Evolutionary conservation across 768 basidiomycete genomes (phyloP), one percentile per base, ranked within the genome.

Genomic region (Lactarius hengduanensis): DNA sequence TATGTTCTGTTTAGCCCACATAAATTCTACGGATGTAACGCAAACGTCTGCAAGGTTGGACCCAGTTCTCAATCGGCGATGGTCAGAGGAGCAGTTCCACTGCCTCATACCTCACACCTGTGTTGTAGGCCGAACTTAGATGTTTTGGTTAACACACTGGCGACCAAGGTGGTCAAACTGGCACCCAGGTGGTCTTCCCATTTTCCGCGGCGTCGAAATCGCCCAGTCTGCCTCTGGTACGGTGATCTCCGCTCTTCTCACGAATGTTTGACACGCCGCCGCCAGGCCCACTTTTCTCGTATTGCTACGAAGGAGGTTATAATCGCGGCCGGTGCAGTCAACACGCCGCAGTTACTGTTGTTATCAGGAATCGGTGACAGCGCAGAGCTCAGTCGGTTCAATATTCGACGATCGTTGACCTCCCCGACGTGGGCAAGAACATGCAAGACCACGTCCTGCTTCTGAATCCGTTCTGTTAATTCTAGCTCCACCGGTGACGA

Each of bases 351-450:
- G 38, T 62, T 77, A 4, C 66, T 77, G 20, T 41, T 73, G 57
- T 69, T 75, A 36, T 75, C 74, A 6, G 76, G 76, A 16, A 71
- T 77, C 41, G 76, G 76, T 1, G 64, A 71, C 28, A 26, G 62
- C 13, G 30, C 57, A 5, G 36, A 66, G 10, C 72, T 77, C 55
- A 20, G 55, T 9, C n/a, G 62, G 18, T 59, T 73, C 36, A 71
- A 70, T 2, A 71, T 77, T 50, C 30, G 15, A 28, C 69, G 9
- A 30, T 75, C 26, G 56, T 71, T 8, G 57, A 75, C 58, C 63
- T 72, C 26, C 73, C 74, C 10, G 71, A 68, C 5, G 75, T 77
- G 16, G 76, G 76, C 18, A 65, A 72, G 64, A 67, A 77, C 65
- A 64, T 77, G 30, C 47, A 62, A 8, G 76, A 77, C 62, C 75